phyloP scores from a whole-genome alignment of 805 yeast species.

The Cyberlindnera petersonii region DNA sequence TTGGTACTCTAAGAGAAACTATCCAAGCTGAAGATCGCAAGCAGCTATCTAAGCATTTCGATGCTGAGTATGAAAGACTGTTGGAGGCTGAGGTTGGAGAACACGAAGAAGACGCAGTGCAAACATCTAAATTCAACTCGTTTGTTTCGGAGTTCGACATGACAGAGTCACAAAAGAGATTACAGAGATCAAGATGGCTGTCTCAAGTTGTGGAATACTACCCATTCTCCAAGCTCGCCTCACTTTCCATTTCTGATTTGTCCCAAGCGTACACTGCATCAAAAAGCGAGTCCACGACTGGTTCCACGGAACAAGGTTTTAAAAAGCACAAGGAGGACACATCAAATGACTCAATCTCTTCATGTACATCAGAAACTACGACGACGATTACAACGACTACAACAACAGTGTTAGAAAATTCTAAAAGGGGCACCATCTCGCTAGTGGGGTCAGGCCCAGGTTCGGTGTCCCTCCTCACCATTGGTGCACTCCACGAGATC shows the following conservation, averaged over 20 bases:
- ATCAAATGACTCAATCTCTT: slow-evolving; percentile 23
- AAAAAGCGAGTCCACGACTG: neutral
- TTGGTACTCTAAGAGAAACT: slow-evolving; percentile 59
- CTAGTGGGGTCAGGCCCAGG: slow-evolving; percentile 98
- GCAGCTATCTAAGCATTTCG: slow-evolving; percentile 21
- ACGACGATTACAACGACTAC: neutral
- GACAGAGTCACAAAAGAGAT: slow-evolving; percentile 47
- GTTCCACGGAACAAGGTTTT: neutral
- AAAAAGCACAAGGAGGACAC: slow-evolving; percentile 2
- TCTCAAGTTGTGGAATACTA: slow-evolving; percentile 88
- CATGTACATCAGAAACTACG: neutral
- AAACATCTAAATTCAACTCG: slow-evolving; percentile 52
- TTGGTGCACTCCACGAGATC: slow-evolving; percentile 81
- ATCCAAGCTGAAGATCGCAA: slow-evolving; percentile 51
- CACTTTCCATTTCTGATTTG: slow-evolving; percentile 56
- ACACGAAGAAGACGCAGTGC: slow-evolving; percentile 68
- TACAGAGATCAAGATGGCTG: slow-evolving; percentile 75
- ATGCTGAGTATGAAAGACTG: slow-evolving; percentile 26
- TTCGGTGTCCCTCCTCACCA: slow-evolving; percentile 70
- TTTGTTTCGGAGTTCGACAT: slow-evolving; percentile 58
- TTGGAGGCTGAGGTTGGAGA: slow-evolving; percentile 45
- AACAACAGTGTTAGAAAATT: no score
- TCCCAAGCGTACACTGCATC: slow-evolving; percentile 34
- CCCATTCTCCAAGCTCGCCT: slow-evolving; percentile 65
- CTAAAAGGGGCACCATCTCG: slow-evolving; percentile 54